phyloP scores from a whole-genome alignment of 2,329 filamentous ascomycete genomes.

The Phaeosphaeriaceae sp. region DNA sequence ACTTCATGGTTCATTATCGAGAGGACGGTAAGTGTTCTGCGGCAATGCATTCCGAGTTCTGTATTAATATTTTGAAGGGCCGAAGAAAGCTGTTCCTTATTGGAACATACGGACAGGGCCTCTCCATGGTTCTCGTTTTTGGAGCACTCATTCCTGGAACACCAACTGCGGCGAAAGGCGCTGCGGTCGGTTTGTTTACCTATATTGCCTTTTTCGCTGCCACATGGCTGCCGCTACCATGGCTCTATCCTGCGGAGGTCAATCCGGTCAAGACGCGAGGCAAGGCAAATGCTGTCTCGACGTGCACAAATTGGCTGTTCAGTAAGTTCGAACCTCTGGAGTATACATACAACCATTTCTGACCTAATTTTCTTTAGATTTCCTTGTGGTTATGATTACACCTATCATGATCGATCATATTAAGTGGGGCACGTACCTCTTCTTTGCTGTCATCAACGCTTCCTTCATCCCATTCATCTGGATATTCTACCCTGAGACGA shows the following conservation, averaged over 20 bases:
- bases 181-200: conserved; percentile 67
- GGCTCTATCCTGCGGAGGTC: conserved; percentile 60
- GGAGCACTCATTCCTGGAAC: conserved; percentile 47
- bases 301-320: conserved; percentile 61
- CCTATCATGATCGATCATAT: conserved; percentile 52
- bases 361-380: conserved; percentile 28
- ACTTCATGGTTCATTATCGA: conserved; percentile 71
- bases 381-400: conserved; percentile 49
- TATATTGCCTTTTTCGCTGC: conserved; percentile 73
- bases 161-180: conserved; percentile 49
- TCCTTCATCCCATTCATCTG: conserved; percentile 58
- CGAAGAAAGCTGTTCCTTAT: conserved; percentile 52
- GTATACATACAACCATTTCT: too few species aligned
- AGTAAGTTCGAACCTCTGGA: conserved; percentile 19
- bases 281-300: conserved; percentile 61
- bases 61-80: conserved; percentile 42
- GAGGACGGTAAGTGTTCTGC: conserved; percentile 50
- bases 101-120: conserved; percentile 58
- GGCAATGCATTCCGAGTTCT: neutral
- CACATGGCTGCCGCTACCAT: conserved; percentile 68
- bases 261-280: conserved; percentile 61
- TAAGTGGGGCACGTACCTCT: conserved; percentile 48
- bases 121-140: conserved; percentile 59
- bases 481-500: conserved; percentile 63
- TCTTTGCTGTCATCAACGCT: conserved; percentile 60